Evolutionary conservation across 768 basidiomycete genomes (phyloP), one percentile per base, ranked within the genome.

Genomic region (Pholiota molesta): DNA sequence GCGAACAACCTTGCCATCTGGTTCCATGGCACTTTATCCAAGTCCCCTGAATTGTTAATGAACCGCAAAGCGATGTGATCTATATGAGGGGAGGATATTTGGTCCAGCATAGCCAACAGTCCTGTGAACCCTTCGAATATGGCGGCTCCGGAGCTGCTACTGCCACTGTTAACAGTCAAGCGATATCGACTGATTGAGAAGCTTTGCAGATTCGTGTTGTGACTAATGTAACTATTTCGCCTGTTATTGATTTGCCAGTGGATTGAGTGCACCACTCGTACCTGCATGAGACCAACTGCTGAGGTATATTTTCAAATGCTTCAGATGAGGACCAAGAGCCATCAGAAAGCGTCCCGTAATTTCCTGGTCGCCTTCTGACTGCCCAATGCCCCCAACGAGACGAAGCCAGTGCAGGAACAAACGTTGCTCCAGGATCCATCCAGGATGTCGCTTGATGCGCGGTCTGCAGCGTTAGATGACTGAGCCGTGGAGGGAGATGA

Each of bases 381-480:
- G 57, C 8, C 57, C 57, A 10, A 58, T 58, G 21, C 57, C 57
- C 47, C 57, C n/a, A 58, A 39, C 17, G 57, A 58, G 7, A 58
- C 19, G 17, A 49, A 23, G 33, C 16, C 13, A 58, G 33, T 13
- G 21, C 21, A 17, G 57, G 57, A 11, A 58, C 21, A 6, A 14
- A 28, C 4, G 35, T 16, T 58, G 57, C n/a, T 31, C 47, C 16
- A 58, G 33, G 21, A 58, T 31, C 45, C 57, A 51, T 29, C 31
- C 31, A 58, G 35, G 45, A 58, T 58, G 47, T 49, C 57, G 33
- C 45, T 58, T 58, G 57, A 23, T 49, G 57, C 21, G 57, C n/a
- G 8, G 57, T 58, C 23, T 58, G 57, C 11, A 58, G 17, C 10
- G 57, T 51, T 31, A 58, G 9, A 21, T 58, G 45, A 19, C 19